phyloP scores from a whole-genome alignment of 169 alveolate species.

The Plasmodium yoelii region DNA sequence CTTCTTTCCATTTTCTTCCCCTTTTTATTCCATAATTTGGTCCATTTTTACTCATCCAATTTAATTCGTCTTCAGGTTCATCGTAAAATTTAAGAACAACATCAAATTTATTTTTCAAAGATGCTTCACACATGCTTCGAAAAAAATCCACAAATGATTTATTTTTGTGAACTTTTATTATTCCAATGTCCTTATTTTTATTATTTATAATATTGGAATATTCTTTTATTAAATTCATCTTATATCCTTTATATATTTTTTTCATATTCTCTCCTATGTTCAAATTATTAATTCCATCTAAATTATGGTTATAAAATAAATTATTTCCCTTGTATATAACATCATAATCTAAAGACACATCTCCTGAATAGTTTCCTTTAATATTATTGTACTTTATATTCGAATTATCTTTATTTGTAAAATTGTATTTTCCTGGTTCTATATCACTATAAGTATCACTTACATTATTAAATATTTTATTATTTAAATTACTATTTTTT shows the following conservation, averaged over 20 bases:
- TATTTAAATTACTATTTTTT: too few relatives aligned
- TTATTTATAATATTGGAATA: slow-evolving; percentile 6
- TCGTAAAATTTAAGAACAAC: slow-evolving; percentile 29
- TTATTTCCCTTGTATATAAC: too few relatives aligned
- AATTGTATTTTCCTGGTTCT: too few relatives aligned
- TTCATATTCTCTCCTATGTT: not conserved
- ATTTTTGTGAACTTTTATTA: slow-evolving; percentile 11
- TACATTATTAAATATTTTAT: too few relatives aligned
- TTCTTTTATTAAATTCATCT: slow-evolving; percentile 11
- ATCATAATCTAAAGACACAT: not conserved
- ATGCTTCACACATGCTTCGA: slow-evolving; percentile 12
- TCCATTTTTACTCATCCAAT: not conserved
- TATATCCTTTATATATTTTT: slow-evolving; percentile 13
- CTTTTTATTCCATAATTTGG: not conserved
- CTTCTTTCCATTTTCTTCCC: not conserved
- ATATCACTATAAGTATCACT: too few relatives aligned
- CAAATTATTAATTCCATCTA: not conserved
- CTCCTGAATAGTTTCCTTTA: not conserved
- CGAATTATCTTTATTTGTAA: too few relatives aligned
- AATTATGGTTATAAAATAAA: slow-evolving; percentile 2
- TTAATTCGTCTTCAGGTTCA: not conserved
- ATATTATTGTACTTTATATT: not conserved
- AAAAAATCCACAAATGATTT: slow-evolving; percentile 18
- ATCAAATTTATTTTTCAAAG: slow-evolving; percentile 24
- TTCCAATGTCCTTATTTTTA: slow-evolving; percentile 9